A percentile compares a stretch with the other conserved stretches of the same genome.
Evolutionary conservation across 2,329 filamentous ascomycete genomes (phyloP).

Genomic region (Incumbomyces lentus): DNA sequence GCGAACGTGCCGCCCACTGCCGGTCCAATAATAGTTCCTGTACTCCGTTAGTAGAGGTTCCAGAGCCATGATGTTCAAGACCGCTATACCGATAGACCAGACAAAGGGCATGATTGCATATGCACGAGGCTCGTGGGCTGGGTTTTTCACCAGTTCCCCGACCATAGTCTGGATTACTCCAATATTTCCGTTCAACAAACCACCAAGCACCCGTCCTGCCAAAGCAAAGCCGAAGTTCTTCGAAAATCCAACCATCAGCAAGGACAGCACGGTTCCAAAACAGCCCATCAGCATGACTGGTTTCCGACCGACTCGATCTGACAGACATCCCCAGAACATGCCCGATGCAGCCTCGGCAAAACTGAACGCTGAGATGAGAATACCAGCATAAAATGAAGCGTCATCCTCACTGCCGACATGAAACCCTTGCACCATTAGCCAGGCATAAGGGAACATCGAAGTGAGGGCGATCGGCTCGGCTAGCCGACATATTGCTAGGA

Average conservation of each 20-base stretch:
- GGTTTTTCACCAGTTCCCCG: conserved; percentile 70
- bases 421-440: conserved; percentile 69
- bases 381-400: conserved; percentile 78
- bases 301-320: conserved; percentile 73
- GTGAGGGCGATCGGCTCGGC: conserved; percentile 88
- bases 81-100: conserved; percentile 60
- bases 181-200: conserved; percentile 82
- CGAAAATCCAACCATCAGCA: conserved; percentile 74
- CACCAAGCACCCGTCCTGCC: conserved; percentile 63
- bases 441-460: conserved; percentile 87
- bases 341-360: conserved; percentile 73
- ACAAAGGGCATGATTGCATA: conserved; percentile 92
- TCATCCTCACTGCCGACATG: conserved; percentile 59
- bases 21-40: conserved; percentile 66
- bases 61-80: no score
- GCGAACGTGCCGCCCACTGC: conserved; percentile 81
- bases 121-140: conserved; percentile 76
- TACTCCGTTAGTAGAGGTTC: no score
- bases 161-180: conserved; percentile 91
- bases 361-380: conserved; percentile 78
- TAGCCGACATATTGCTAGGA: conserved; percentile 80
- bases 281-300: conserved; percentile 75
- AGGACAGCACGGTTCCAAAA: conserved; percentile 68
- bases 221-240: conserved; percentile 77
- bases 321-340: conserved; percentile 78